Percentiles rank a stretch among this genome's conserved stretches.
These are phyloP conservation scores for Trichoderma reesei DNA, from an alignment of 495 filamentous ascomycete species.

Conservation along the genomic window DNA sequence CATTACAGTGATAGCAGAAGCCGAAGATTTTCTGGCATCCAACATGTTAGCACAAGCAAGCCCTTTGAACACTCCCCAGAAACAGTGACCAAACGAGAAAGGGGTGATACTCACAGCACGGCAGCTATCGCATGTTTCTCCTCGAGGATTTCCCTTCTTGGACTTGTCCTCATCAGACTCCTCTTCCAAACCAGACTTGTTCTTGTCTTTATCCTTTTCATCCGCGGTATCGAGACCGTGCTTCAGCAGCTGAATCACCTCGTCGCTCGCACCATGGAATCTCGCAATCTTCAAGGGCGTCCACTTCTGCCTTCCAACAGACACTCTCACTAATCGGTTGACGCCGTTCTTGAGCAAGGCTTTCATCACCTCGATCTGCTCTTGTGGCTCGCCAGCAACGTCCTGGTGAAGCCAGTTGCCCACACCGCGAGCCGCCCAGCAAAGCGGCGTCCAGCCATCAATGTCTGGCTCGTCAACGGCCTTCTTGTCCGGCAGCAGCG, in stretches of 20 bases:
- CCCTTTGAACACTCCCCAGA: no score
- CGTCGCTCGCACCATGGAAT: background rate
- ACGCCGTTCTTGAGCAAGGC: slow-evolving; percentile 14
- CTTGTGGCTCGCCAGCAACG: background rate
- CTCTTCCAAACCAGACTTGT: background rate
- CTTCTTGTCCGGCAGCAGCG: background rate
- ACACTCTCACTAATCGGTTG: slow-evolving; percentile 7
- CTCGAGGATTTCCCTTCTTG: background rate
- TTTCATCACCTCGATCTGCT: slow-evolving; percentile 11
- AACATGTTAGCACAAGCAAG: no score
- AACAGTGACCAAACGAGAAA: no score
- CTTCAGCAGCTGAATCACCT: background rate
- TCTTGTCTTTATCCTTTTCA: background rate
- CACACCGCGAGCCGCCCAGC: slow-evolving; percentile 13
- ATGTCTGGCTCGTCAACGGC: slow-evolving; percentile 13
- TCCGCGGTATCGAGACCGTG: background rate
- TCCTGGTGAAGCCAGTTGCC: background rate
- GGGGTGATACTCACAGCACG: background rate
- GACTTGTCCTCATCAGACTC: background rate
- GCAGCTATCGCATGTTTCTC: background rate
- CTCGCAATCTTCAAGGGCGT: slow-evolving; percentile 10
- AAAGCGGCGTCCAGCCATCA: slow-evolving; percentile 19
- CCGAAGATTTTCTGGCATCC: background rate
- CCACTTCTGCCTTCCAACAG: slow-evolving; percentile 10
- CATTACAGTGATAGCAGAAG: background rate